phyloP scores from a whole-genome alignment of 2,329 filamentous ascomycete genomes.

The Akanthomyces uredinophilus region DNA sequence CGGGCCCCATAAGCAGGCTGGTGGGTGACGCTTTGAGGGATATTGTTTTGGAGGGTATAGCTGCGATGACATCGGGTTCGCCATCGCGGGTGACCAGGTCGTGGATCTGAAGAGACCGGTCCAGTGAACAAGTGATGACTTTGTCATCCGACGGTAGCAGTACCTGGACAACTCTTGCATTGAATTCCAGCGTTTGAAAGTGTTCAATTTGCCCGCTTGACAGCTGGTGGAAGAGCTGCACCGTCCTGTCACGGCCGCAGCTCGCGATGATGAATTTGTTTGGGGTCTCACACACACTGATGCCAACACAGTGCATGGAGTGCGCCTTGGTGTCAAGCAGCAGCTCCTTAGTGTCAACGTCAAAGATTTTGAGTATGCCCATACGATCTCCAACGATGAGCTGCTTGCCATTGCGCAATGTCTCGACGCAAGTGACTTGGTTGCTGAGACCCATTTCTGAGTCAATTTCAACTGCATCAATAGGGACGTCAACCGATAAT shows the following conservation, averaged over 20 bases:
- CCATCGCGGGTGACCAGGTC: slow-evolving; percentile 68
- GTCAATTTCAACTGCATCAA: slow-evolving; percentile 57
- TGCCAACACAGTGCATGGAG: slow-evolving; percentile 75
- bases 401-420: slow-evolving; percentile 56
- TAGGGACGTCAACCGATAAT: slow-evolving; percentile 57
- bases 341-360: slow-evolving; percentile 56
- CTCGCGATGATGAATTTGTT: slow-evolving; percentile 67
- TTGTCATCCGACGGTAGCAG: slow-evolving; percentile 70
- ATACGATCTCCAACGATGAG: slow-evolving; percentile 82
- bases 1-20: slow-evolving; percentile 69
- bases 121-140: slow-evolving; percentile 80
- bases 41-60: slow-evolving; percentile 70
- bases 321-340: slow-evolving; percentile 78
- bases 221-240: slow-evolving; percentile 74
- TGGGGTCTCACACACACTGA: slow-evolving; percentile 63
- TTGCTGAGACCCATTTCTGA: slow-evolving; percentile 50
- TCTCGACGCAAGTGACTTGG: slow-evolving; percentile 54
- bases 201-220: slow-evolving; percentile 60
- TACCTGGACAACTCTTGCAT: slow-evolving; percentile 72
- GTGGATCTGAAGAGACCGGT: slow-evolving; percentile 79
- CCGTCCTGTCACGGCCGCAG: slow-evolving; percentile 83
- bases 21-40: slow-evolving; percentile 81
- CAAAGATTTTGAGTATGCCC: slow-evolving; percentile 71
- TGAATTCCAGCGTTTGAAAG: slow-evolving; percentile 90
- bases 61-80: slow-evolving; percentile 63